These are phyloP conservation scores for Poteriospumella lacustris DNA, from an alignment of 108 stramenopile species.

Conservation along the genomic window DNA sequence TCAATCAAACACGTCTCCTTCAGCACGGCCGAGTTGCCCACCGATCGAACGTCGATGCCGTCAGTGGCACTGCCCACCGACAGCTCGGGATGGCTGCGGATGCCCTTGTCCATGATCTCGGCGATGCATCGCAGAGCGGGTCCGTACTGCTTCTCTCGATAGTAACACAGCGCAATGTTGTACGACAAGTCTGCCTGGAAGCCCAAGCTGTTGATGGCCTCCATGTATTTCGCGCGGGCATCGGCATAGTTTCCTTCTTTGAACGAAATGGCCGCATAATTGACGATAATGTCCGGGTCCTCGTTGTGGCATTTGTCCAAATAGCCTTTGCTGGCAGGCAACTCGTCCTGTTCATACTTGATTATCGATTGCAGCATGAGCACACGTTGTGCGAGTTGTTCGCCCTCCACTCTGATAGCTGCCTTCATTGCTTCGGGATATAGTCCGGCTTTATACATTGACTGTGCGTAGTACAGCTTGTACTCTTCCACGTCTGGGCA, in stretches of 20 bases:
- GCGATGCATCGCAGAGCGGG: slow-evolving; percentile 51
- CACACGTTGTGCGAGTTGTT: slow-evolving; percentile 60
- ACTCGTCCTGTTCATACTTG: slow-evolving; percentile 70
- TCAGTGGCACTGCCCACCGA: slow-evolving; percentile 56
- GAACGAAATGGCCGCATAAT: slow-evolving; percentile 64
- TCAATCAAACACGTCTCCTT: slow-evolving; percentile 62
- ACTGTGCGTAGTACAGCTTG: slow-evolving; percentile 69
- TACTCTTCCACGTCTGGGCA: slow-evolving; percentile 73
- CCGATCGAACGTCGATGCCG: slow-evolving; percentile 59
- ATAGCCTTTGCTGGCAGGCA: slow-evolving; percentile 54
- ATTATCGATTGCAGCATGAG: slow-evolving; percentile 61
- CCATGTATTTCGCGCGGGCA: slow-evolving; percentile 60
- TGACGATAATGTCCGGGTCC: slow-evolving; percentile 68
- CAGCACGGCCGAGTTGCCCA: slow-evolving; percentile 53
- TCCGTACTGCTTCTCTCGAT: slow-evolving; percentile 61
- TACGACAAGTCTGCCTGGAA: slow-evolving; percentile 69
- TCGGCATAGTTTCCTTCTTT: slow-evolving; percentile 64
- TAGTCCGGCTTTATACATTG: slow-evolving; percentile 63
- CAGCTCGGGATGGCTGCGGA: slow-evolving; percentile 65
- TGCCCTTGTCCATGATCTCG: slow-evolving; percentile 64
- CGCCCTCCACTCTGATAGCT: slow-evolving; percentile 45
- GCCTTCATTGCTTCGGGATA: slow-evolving; percentile 46
- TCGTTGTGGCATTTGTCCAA: slow-evolving; percentile 63
- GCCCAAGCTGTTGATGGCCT: slow-evolving; percentile 64
- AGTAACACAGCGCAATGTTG: slow-evolving; percentile 74